These are phyloP conservation scores for Erodium trifolium DNA, from an alignment of 441 rosid species.

Conservation along the genomic window DNA sequence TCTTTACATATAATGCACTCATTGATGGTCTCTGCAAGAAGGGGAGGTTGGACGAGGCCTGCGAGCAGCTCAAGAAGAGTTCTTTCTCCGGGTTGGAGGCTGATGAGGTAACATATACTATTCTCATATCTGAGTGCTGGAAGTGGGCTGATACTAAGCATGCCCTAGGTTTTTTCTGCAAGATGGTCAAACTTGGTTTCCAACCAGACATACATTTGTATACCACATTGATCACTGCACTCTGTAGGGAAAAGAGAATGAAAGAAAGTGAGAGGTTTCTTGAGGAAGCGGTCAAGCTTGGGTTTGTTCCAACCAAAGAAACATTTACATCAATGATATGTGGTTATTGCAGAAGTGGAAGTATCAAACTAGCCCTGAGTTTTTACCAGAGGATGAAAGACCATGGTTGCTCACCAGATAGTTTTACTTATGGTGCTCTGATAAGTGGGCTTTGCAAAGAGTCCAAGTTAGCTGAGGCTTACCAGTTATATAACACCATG, in stretches of 20 bases:
- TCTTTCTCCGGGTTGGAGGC: slow-evolving; percentile 45
- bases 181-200: slow-evolving; percentile 57
- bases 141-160: slow-evolving; percentile 35
- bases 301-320: slow-evolving; percentile 72
- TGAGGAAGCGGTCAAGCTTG: slow-evolving; percentile 34
- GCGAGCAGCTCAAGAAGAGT: slow-evolving; percentile 44
- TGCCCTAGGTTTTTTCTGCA: slow-evolving; percentile 50
- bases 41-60: slow-evolving; percentile 60
- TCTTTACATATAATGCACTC: slow-evolving; percentile 52
- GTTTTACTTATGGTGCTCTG: slow-evolving; percentile 64
- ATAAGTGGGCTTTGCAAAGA: slow-evolving; percentile 78
- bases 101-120: slow-evolving; percentile 69
- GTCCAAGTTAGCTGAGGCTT: slow-evolving; percentile 61
- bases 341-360: slow-evolving; percentile 56
- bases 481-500: slow-evolving; percentile 57
- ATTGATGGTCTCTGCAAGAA: slow-evolving; percentile 54
- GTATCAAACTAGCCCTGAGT: slow-evolving; percentile 37
- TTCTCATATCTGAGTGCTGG: slow-evolving; percentile 73
- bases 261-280: slow-evolving; percentile 60
- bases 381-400: slow-evolving; percentile 50
- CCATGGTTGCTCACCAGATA: slow-evolving; percentile 58
- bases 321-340: slow-evolving; percentile 78
- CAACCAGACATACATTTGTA: slow-evolving; percentile 55
- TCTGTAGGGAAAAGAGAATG: slow-evolving; percentile 59
- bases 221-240: slow-evolving; percentile 56